Evolutionary conservation across 1,284 basidiomycete species (phyloP).

Genomic region (Trametes hirsuta): DNA sequence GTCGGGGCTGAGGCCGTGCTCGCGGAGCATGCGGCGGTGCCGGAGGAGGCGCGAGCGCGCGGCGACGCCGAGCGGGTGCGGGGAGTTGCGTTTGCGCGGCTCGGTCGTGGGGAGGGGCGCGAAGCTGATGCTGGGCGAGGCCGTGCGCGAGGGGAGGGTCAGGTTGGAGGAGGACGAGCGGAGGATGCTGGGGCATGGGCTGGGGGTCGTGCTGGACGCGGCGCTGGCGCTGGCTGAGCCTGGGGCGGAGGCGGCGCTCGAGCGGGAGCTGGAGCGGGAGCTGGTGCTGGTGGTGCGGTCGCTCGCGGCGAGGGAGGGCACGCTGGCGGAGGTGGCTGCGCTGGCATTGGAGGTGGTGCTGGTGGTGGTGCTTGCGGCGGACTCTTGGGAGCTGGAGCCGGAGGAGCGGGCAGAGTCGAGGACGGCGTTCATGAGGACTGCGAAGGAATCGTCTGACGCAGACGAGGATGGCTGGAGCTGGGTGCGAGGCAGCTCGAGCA

Average conservation of each 20-base stretch:
- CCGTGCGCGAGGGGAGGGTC: slow-evolving; percentile 15
- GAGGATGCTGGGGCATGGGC: slow-evolving; percentile 26
- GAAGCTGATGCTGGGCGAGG: slow-evolving; percentile 52
- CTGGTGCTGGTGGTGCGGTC: slow-evolving; percentile 5
- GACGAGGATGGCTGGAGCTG: not conserved
- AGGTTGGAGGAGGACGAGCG: slow-evolving; percentile 19
- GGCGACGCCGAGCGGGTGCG: slow-evolving; percentile 64
- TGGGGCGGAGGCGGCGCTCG: slow-evolving; percentile 1
- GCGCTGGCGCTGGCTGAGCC: slow-evolving; percentile 1
- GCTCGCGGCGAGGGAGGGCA: not conserved
- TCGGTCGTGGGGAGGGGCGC: slow-evolving; percentile 65
- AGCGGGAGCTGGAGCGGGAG: slow-evolving; percentile 3
- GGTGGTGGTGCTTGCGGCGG: slow-evolving; percentile 2
- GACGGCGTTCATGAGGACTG: slow-evolving; percentile 18
- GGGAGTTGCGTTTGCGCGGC: slow-evolving; percentile 56
- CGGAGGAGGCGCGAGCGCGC: slow-evolving; percentile 53
- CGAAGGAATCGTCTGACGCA: slow-evolving; percentile 13
- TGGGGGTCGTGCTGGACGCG: slow-evolving; percentile 18
- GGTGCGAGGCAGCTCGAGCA: slow-evolving; percentile 13
- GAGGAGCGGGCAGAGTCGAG: slow-evolving; percentile 22
- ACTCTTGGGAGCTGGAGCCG: slow-evolving; percentile 19
- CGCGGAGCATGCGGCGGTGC: slow-evolving; percentile 33
- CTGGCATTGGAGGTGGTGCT: not conserved
- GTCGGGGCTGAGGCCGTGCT: slow-evolving; percentile 23
- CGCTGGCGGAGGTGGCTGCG: not conserved